A percentile compares a stretch with the other conserved stretches of the same genome.
Evolutionary conservation across 2,329 filamentous ascomycete genomes (phyloP).

Genomic region (Hypoxylon rubiginosum): DNA sequence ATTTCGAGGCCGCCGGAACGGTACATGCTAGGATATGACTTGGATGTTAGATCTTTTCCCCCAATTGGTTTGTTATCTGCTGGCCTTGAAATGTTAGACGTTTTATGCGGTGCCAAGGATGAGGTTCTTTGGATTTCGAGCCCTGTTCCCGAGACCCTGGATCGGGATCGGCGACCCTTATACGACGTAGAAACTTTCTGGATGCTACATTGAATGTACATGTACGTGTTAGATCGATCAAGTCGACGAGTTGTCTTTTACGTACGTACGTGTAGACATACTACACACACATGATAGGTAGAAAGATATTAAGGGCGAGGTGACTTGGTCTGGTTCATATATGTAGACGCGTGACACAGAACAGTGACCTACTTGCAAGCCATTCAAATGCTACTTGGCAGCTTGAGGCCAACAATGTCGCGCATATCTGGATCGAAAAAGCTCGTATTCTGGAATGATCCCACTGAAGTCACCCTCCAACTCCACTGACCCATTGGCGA

Average conservation of each 20-base stretch:
- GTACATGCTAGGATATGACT: neutral
- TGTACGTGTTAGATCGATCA: neutral
- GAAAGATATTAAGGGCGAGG: neutral
- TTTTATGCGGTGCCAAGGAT: slow-evolving; percentile 35
- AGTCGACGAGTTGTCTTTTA: neutral
- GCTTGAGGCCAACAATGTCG: slow-evolving; percentile 34
- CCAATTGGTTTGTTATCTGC: slow-evolving; percentile 26
- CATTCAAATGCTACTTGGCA: slow-evolving; percentile 4
- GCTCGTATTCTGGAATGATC: slow-evolving; percentile 43
- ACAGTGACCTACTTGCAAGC: slow-evolving; percentile 30
- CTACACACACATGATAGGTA: neutral
- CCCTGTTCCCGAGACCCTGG: slow-evolving; percentile 38
- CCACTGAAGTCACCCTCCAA: slow-evolving; percentile 19
- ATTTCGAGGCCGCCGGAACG: slow-evolving; percentile 22
- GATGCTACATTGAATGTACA: neutral
- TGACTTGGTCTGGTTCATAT: neutral
- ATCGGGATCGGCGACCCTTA: slow-evolving; percentile 36
- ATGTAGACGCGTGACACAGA: slow-evolving; percentile 16
- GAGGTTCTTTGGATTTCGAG: slow-evolving; percentile 33
- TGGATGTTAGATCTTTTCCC: neutral
- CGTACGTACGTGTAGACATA: neutral
- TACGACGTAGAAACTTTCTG: slow-evolving; percentile 2
- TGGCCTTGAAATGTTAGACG: slow-evolving; percentile 16
- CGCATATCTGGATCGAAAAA: slow-evolving; percentile 24
- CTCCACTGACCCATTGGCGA: slow-evolving; percentile 28